Evolutionary conservation across 176 grass and related monocot genomes (phyloP).

Genomic region (Leersia perrieri): DNA sequence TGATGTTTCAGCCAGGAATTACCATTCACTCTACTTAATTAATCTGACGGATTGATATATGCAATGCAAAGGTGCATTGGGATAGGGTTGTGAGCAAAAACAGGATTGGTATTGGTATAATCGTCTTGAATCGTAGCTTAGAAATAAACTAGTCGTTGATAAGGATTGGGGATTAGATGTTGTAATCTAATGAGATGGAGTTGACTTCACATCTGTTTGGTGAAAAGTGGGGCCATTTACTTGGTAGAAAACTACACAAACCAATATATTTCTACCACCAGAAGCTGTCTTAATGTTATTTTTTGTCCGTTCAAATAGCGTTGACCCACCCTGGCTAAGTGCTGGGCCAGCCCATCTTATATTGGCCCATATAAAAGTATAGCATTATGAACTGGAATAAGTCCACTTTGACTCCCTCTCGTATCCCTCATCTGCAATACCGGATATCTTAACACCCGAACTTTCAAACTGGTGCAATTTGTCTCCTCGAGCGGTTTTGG

Average conservation of each 20-base stretch:
- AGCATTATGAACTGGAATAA: too few species aligned
- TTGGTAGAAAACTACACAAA: not conserved
- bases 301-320: too few species aligned
- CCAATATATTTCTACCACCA: not conserved
- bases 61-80: not conserved
- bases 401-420: too few species aligned
- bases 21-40: not conserved
- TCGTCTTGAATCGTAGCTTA: not conserved
- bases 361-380: too few species aligned
- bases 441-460: too few species aligned
- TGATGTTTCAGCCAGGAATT: not conserved
- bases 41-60: not conserved
- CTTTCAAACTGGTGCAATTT: too few species aligned
- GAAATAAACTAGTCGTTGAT: not conserved
- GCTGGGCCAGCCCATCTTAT: not conserved
- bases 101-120: not conserved
- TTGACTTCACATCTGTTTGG: not conserved
- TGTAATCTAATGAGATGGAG: not conserved
- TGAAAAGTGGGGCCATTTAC: not conserved
- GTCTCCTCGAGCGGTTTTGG: too few species aligned
- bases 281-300: too few species aligned
- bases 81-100: not conserved
- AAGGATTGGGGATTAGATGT: not conserved
- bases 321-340: not conserved
- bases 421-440: too few species aligned